Base-by-base conservation (phyloP, 495 filamentous ascomycete genomes). In the Xylaria telfairii region DNA sequence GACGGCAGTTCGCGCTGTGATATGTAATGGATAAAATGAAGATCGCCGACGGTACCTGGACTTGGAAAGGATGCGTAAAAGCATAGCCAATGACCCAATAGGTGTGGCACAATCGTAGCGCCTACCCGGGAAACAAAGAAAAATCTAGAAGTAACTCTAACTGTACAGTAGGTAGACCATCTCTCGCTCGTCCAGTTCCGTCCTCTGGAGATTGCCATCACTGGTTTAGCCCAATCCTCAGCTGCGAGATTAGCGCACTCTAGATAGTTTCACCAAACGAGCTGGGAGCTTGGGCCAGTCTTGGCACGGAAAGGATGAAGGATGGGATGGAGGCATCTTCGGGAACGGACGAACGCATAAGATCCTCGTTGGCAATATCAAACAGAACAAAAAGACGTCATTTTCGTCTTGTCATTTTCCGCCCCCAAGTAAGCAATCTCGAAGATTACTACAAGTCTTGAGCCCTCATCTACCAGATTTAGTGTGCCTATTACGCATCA, bases 211-310 rank as follows among this genome's bases (percentile, higher is more conserved):
- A 21, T 28, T 53, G 6, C 51, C 26, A 30, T 30, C 30, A 30
- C 15, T 4, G 51, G 26, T 7, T 37, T 21, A 53, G 49, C 49
- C 1, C 21, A 21, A 28, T 53, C 9, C 10, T 9, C 46, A 49
- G 46, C 46, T 21, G 46, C 46, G 2, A 49, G 3, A 19, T 28
- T 53, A 53, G 0, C 3, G 24, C 19, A 12, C 49, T 42, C 30
- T 53, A 46, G 63, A 9, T 42, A 49, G 63, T 65, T 65, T 65
- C 63, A 65, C 46, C 39, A 62, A 62, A 54, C 72, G 44, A 54
- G 72, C 51, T 51, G 73, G 57, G 68, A 73, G 72, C 75, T 73
- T 79, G 77, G 73, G 68, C 74, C 72, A 73, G 28, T 3, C 44
- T 51, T 65, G 41, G 68, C 71, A 39, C 37, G n/a, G 46, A 34